Conservation (phyloP, 768 basidiomycete species). For the Tulasnella sp. region DNA sequence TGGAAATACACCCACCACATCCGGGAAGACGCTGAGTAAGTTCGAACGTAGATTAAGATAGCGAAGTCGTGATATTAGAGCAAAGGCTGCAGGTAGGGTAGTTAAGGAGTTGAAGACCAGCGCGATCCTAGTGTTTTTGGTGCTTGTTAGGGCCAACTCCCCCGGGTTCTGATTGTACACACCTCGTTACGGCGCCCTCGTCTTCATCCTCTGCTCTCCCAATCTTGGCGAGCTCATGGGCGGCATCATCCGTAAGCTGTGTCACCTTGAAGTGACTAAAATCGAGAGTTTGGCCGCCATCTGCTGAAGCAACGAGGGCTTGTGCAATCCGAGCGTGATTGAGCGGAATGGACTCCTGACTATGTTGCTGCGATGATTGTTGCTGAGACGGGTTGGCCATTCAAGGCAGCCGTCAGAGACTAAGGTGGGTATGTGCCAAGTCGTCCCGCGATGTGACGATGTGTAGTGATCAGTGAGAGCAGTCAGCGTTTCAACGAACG, state of each 20-base stretch:
- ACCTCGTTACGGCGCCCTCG: conserved; percentile 30
- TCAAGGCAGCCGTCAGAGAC: too few relatives aligned
- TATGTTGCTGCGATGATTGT: background rate
- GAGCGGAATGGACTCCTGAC: conserved; percentile 22
- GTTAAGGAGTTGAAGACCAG: conserved; percentile 75
- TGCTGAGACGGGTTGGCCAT: too few relatives aligned
- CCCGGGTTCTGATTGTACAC: conserved; percentile 11
- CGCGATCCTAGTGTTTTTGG: conserved; percentile 49
- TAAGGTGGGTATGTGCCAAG: too few relatives aligned
- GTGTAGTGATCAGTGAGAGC: background rate
- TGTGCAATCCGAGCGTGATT: conserved; percentile 49
- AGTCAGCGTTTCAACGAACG: conserved; percentile 7
- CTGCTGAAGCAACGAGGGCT: conserved; percentile 53
- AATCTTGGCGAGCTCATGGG: conserved; percentile 58
- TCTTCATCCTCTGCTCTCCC: conserved; percentile 37
- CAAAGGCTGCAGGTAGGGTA: conserved; percentile 64
- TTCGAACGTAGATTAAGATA: conserved; percentile 87
- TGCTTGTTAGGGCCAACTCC: background rate
- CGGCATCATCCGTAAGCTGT: conserved; percentile 64
- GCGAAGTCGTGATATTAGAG: conserved; percentile 56
- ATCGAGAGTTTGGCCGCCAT: conserved; percentile 74
- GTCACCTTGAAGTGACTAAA: conserved; percentile 69
- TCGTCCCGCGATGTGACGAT: background rate
- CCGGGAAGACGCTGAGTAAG: conserved; percentile 68
- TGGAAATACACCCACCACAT: conserved; percentile 51